These are phyloP conservation scores for Arctostaphylos glauca DNA, from an alignment of 148 eudicot genomes.

Conservation along the genomic window DNA sequence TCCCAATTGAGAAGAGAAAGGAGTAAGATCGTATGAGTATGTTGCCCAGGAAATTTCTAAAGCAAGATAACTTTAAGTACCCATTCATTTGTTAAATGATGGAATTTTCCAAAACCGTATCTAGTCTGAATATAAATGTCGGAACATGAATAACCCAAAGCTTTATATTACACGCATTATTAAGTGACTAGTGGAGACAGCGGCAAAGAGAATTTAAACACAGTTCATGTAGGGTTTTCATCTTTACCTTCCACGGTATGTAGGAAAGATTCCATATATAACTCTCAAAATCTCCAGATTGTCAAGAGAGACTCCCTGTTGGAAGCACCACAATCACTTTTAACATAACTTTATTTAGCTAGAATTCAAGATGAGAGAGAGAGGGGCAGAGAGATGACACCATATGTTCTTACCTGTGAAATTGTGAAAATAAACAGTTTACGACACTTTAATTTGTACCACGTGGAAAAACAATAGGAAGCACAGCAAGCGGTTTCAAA, in stretches of 20 bases:
- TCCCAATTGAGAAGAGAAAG: constrained; percentile 26
- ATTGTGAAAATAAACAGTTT: background rate
- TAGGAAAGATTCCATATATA: constrained; percentile 91
- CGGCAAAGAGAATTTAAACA: background rate
- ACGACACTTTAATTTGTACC: too few species aligned
- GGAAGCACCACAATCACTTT: background rate
- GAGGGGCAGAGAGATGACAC: constrained; percentile 8
- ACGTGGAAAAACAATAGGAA: constrained; percentile 9
- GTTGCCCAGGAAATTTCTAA: constrained; percentile 14
- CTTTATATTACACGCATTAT: background rate
- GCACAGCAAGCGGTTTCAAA: background rate
- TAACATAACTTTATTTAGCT: background rate
- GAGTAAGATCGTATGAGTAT: constrained; percentile 16
- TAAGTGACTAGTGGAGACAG: background rate
- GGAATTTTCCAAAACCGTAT: background rate
- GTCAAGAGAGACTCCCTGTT: constrained; percentile 73
- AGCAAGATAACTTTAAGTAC: constrained; percentile 10
- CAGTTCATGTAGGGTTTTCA: background rate
- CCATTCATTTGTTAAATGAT: background rate
- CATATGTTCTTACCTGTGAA: background rate
- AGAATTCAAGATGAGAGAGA: background rate
- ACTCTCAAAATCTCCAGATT: constrained; percentile 90
- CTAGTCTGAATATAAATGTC: background rate
- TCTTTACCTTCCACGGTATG: constrained; percentile 89
- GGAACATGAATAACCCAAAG: background rate